A percentile compares a stretch with the other conserved stretches of the same genome.
These are phyloP conservation scores for Thermothelomyces thermophilus DNA, from an alignment of 2,329 filamentous ascomycete species.

Conservation along the genomic window DNA sequence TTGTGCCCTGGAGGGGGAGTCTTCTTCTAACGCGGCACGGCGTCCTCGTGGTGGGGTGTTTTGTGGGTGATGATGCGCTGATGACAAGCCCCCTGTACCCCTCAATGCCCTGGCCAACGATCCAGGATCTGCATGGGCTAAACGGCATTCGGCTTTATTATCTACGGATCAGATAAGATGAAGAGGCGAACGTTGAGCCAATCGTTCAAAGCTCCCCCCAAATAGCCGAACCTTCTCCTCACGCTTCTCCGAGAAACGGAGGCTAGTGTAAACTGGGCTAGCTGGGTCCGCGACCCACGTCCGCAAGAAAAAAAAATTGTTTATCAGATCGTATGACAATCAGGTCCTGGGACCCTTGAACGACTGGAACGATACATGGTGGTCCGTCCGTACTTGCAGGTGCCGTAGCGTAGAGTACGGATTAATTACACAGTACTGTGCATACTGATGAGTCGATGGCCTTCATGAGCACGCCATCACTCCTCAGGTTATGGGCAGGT, in stretches of 20 bases:
- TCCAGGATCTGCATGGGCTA: slow-evolving; percentile 19
- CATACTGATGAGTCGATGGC: too few relatives aligned
- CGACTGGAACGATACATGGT: neutral
- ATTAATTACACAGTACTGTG: too few relatives aligned
- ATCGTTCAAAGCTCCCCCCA: neutral
- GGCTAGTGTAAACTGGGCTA: neutral
- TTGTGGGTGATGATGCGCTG: slow-evolving; percentile 13
- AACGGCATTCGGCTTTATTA: slow-evolving; percentile 45
- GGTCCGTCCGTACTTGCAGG: neutral
- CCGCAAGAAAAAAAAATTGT: slow-evolving; percentile 10
- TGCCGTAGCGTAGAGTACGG: too few relatives aligned
- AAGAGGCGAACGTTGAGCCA: slow-evolving; percentile 13
- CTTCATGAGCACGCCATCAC: too few relatives aligned
- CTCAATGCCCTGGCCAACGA: neutral
- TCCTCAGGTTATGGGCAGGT: too few relatives aligned
- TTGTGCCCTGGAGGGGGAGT: neutral
- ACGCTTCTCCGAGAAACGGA: slow-evolving; percentile 22
- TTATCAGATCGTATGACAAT: slow-evolving; percentile 26
- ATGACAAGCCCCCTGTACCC: slow-evolving; percentile 14
- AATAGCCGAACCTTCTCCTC: neutral
- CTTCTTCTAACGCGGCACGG: slow-evolving; percentile 1
- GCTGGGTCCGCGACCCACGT: neutral
- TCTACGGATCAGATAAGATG: slow-evolving; percentile 51
- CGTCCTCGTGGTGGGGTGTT: neutral
- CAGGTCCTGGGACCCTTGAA: neutral